Evolutionary conservation across 2,329 filamentous ascomycete species (phyloP).

Genomic region (Aureobasidium sp.): DNA sequence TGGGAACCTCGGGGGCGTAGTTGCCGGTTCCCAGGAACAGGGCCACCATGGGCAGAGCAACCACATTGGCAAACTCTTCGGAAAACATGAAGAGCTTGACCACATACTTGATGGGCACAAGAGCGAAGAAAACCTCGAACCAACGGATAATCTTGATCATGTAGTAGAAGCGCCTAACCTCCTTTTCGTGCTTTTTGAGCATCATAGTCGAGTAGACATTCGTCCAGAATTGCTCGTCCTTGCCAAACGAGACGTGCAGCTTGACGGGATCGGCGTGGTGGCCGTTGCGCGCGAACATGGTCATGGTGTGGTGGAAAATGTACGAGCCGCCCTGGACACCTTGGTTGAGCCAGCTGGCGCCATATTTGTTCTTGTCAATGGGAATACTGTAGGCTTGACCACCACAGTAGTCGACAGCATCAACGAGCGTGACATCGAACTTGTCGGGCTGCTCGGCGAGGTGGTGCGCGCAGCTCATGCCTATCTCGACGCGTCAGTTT

Average conservation of each 20-base stretch:
- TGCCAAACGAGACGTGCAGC: constrained; percentile 58
- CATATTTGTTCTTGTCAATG: constrained; percentile 49
- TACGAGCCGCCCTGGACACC: constrained; percentile 58
- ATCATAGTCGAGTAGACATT: constrained; percentile 58
- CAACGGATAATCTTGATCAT: constrained; percentile 52
- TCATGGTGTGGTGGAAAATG: constrained; percentile 62
- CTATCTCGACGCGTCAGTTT: constrained; percentile 24
- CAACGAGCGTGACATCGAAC: constrained; percentile 59
- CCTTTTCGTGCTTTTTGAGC: constrained; percentile 47
- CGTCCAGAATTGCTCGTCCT: constrained; percentile 57
- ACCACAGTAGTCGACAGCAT: constrained; percentile 52
- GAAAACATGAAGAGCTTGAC: constrained; percentile 63
- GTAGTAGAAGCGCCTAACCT: constrained; percentile 48
- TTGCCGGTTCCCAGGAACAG: constrained; percentile 71
- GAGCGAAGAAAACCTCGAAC: constrained; percentile 54
- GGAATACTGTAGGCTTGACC: constrained; percentile 55
- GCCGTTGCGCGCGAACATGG: constrained; percentile 54
- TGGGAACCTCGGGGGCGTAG: constrained; percentile 63
- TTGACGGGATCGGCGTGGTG: constrained; percentile 51
- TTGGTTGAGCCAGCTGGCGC: constrained; percentile 55
- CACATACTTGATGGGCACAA: constrained; percentile 57
- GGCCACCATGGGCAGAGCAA: constrained; percentile 65
- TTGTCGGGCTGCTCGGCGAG: constrained; percentile 58
- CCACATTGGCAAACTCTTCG: constrained; percentile 62
- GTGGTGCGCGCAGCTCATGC: constrained; percentile 59